Base-by-base conservation (phyloP, 2,329 filamentous ascomycete genomes). In the Penicillium palitans region DNA sequence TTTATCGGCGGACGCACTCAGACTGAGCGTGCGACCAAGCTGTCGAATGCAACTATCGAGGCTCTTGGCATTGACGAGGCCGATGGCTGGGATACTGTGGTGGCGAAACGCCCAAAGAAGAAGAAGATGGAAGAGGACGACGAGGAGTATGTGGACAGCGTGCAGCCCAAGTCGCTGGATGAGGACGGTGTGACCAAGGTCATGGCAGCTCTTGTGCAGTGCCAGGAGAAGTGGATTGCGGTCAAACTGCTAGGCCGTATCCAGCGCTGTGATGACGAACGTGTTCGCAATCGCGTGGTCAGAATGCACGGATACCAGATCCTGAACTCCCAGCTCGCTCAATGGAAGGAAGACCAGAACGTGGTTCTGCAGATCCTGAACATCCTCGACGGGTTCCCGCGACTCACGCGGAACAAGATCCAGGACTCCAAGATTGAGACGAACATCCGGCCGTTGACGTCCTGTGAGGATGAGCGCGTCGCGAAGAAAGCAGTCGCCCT, bases 161-260 rank as follows among this genome's bases (percentile, higher is more conserved):
- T 96, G 60, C 86, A 93, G 73, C 87, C 90, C 52, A 90, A 87
- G 70, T 87, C 84, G 48, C 83, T 97, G 59, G 87, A 91, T 64
- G 90, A 95, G 69, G 86, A 89, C 59, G 91, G 90, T 62, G 91
- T 96, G 61, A 91, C 89, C 69, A 96, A 96, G 77, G 91, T 97
- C 75, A 96, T 97, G 91, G 93, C 93, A 25, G 89, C 92, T 53
- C 85, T 99, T 59, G 93, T 96, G 87, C 93, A 97, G 75, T 96
- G 91, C 82, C 96, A 96, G 77, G 95, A 99, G 81, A 97, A 97
- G 77, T 99, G 95, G 95, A 97, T 99, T 75, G 92, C 91, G 3
- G 92, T 97, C 77, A 98, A 98, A 78, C 81, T 99, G 57, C 84
- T 99, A 59, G 85, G 88, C 66, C 93, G 95, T 52, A 92, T 99